Base-by-base conservation (phyloP, 495 filamentous ascomycete genomes). In the Xylaria scruposa region DNA sequence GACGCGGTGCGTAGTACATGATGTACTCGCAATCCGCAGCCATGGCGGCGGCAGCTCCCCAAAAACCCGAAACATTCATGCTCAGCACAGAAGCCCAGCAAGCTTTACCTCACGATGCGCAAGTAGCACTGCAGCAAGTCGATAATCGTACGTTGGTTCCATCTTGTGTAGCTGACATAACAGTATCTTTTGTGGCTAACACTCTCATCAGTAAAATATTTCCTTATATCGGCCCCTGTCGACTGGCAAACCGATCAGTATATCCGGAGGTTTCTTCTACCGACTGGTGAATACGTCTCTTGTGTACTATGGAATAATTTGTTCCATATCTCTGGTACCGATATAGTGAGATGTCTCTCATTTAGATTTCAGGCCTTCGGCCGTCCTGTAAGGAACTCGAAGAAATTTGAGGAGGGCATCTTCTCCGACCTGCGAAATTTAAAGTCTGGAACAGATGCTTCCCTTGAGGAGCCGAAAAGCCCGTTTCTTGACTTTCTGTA, bases 401-500 rank as follows among this genome's bases (percentile, higher is more conserved):
- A 99, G 85, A 99, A 99, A 82, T 99, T 99, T 80, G 96, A 99
- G 82, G 96, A 99, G 81, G 96, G 96, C 72, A 98, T 99, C 82
- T 99, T 99, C 85, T 99, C 96, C 44, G 96, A 99, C 80, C 86
- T 99, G 81, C 93, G 96, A 80, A 99, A 99, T 79, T 87, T 99
- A 72, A 99, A 99, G 83, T 95, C 96, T 68, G 96, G 96, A 64
- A 98, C 94, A 78, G 96, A 99, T 87, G 96, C 96, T n/a, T 97
- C 95, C 31, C 91, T 99, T 47, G 96, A 99, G 83, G 96, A 99
- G 82, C 96, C 96, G 46, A 99, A 99, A 87, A 98, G 95, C 85
- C 90, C 93, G 2, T 99, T 99, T 84, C 88, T 99, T 63, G 96
- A 99, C 80, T 99, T 98, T 83, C 87, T 99, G 62, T 99, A 98